phyloP scores from a whole-genome alignment of 2,329 filamentous ascomycete genomes.

The Paecilomyces formosus region DNA sequence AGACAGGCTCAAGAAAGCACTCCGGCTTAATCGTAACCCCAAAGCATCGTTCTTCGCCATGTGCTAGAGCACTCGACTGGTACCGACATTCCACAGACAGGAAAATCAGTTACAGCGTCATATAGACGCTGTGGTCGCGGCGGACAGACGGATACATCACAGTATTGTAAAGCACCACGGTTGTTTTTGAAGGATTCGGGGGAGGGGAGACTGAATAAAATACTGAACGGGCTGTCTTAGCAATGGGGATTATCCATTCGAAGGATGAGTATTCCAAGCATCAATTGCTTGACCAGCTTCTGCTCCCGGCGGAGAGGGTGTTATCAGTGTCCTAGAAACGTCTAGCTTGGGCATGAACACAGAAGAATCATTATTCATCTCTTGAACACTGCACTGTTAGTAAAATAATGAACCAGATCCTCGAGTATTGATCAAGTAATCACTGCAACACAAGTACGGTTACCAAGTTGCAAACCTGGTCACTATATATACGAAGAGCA shows the following conservation, averaged over 20 bases:
- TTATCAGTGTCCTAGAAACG: too few species aligned
- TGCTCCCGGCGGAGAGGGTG: too few species aligned
- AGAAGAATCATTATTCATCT: too few species aligned
- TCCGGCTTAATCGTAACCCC: conserved; percentile 98
- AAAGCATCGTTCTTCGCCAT: conserved; percentile 64
- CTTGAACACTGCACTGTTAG: too few species aligned
- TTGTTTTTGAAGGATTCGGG: not conserved
- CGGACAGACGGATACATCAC: conserved; percentile 19
- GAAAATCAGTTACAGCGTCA: conserved; percentile 52
- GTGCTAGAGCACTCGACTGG: conserved; percentile 54
- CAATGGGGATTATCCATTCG: not conserved
- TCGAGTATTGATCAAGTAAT: too few species aligned
- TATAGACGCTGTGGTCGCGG: conserved; percentile 46
- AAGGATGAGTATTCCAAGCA: not conserved
- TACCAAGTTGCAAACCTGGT: not conserved
- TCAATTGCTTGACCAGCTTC: too few species aligned
- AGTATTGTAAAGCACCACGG: not conserved
- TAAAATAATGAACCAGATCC: too few species aligned
- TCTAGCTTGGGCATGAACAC: too few species aligned
- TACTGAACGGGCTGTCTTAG: not conserved
- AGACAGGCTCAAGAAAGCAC: conserved; percentile 76
- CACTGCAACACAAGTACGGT: not conserved
- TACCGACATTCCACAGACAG: conserved; percentile 69
- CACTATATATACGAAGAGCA: not conserved
- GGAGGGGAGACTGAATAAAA: not conserved